Evolutionary conservation across 768 basidiomycete genomes (phyloP), one percentile per base, ranked within the genome.

Genomic region (Lentinula edodes): DNA sequence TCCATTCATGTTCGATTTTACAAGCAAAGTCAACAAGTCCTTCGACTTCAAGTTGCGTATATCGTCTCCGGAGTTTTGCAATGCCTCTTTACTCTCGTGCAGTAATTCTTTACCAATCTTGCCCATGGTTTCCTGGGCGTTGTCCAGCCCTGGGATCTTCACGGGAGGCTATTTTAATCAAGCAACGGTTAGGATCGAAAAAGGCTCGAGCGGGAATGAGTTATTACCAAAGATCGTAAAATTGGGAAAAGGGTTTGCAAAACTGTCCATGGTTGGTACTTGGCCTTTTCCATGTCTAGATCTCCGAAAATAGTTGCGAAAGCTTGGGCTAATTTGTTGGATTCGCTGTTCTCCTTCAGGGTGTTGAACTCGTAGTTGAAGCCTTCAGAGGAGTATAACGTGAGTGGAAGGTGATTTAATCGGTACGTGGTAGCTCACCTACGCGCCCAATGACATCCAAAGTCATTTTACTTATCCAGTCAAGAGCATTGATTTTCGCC

Each of bases 401-500:
- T 42, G 10, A 41, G 15, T 16, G 57, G 1, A 7, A 4, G 41
- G 20, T 36, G 16, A 58, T 18, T 34, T 12, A 7, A 8, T 6
- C 8, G 18, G 36, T 28, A 46, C 1, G 41, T 4, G 20, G 34
- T 18, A 18, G 78, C 20, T 48, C 46, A 65, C 88, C 85, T 73
- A 76, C 87, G 38, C 88, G 75, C 7, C 90, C 90, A 53, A 94
- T 91, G 61, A 90, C 82, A 64, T 93, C 91, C 6, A 93, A 75
- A 5, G 90, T 91, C 57, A 83, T 82, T 58, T 82, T 82, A 45
- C 83, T 84, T 2, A 92, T 74, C 83, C 86, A 90, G 5, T 77
- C 73, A 34, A 88, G 74, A 1, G 86, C 82, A 39, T 94, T 86
- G 41, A 91, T 74, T 9, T 72, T 73, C 3, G 63, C 72, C 1